Base-by-base conservation (phyloP, 225 moss, liverwort and hornwort species). In the Sphagnum tenellum region DNA sequence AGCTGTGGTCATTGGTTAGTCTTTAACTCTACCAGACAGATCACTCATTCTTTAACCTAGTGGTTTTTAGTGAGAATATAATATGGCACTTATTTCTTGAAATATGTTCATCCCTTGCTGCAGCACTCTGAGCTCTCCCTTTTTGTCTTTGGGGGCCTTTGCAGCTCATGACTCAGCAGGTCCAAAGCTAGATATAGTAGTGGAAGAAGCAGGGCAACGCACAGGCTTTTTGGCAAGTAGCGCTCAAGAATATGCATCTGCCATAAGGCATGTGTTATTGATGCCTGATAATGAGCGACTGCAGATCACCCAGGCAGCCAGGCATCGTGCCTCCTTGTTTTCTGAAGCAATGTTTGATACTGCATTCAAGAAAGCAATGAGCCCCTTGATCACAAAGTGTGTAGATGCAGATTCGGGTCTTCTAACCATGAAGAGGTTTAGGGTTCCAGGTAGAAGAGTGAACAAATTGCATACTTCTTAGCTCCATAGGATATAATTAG, bases 91-190 rank as follows among this genome's bases (percentile, higher is more conserved):
- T 29, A 29, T 29, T 29, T 29, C 1, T 29, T 29, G 29, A 29
- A 1, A 29, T 29, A 29, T 29, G 29, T 29, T 0, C 29, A 29
- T 29, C 29, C 29, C 29, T 29, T 29, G 29, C 29, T 1, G 29
- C 29, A 29, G 29, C 29, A 29, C 29, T 29, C 29, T 29, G 29
- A 29, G 29, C 29, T 29, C 29, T 29, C 29, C 29, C 1, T 29
- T 29, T 29, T 29, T 29, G 29, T 29, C 29, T 29, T 29, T 29
- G 29, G 29, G 29, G 29, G 29, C 29, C 63, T 50, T 71, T 70
- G 76, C 86, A 91, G 91, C 92, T 57, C 92, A 96, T 66, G 59
- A 79, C 68, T 96, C 96, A 68, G 96, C 83, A 63, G 96, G 96
- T 57, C 96, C 96, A 3, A 90, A 83, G 76, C 81, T 85, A 66